These are phyloP conservation scores for Candida coquimbonensis DNA, from an alignment of 805 yeast genomes.

Conservation along the genomic window DNA sequence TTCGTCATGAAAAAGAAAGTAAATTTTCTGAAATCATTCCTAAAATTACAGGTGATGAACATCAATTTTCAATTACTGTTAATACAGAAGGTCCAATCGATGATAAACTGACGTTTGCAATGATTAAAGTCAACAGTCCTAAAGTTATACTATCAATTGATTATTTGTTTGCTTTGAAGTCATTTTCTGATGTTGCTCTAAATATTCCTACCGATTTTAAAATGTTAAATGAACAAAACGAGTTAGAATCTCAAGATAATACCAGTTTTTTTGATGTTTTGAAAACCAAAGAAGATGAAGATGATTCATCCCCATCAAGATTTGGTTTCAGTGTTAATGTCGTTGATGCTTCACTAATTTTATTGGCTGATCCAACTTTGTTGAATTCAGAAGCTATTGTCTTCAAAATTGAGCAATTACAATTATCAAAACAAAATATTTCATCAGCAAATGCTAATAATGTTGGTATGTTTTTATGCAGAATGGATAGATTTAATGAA, in stretches of 20 bases:
- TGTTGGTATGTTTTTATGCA: conserved; percentile 79
- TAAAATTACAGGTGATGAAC: conserved; percentile 46
- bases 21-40: conserved; percentile 81
- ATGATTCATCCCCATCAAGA: conserved; percentile 7
- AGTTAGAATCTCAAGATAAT: conserved; percentile 12
- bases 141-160: conserved; percentile 77
- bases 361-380: conserved; percentile 72
- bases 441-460: conserved; percentile 63
- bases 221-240: neutral
- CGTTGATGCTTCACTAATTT: conserved; percentile 66
- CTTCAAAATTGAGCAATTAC: conserved; percentile 75
- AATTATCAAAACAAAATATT: conserved; percentile 61
- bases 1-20: conserved; percentile 53
- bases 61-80: conserved; percentile 63
- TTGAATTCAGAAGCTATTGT: conserved; percentile 80
- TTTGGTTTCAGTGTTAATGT: conserved; percentile 59
- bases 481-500: conserved; percentile 61
- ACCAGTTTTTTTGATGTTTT: conserved; percentile 10
- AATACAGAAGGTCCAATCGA: conserved; percentile 34
- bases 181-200: conserved; percentile 48
- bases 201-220: conserved; percentile 11
- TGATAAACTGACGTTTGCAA: conserved; percentile 39
- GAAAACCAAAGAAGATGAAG: conserved; percentile 6
- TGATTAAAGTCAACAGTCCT: conserved; percentile 73
- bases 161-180: conserved; percentile 69